Evolutionary conservation across 2,329 filamentous ascomycete species (phyloP), one percentile per base, ranked within the genome.

Genomic region (Fusarium metavorans): DNA sequence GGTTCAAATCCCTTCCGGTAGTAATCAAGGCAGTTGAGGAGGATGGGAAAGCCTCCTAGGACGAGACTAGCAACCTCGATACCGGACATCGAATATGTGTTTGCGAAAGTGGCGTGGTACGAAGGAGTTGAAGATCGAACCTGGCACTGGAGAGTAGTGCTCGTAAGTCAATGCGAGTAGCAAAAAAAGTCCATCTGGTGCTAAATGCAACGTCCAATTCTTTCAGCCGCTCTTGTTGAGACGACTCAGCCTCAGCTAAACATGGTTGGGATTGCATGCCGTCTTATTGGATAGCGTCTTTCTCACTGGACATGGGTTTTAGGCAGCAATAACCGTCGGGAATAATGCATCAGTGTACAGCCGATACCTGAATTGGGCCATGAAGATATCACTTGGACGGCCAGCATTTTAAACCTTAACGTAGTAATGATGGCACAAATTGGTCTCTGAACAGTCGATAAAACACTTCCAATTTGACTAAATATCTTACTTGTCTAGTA

Each of bases 61-160:
- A 39, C 35, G 35, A 39, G 35, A 16, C 35, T 16, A 18, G 35
- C 35, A 39, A 39, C 35, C 3, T 39, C 35, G 16, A 39, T 39
- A 9, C 35, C 35, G 4, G 35, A 39, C 35, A 39, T 39, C 9
- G 35, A n/a, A 39, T 39, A 4, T 9, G 35, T 5, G 35, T n/a
- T 10, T 1, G 16, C 7, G 16, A 16, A 18, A 39, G 4, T 5
- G 7, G 35, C 7, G 3, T 39, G 16, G 18, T 39, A 39, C 9
- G 35, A 2, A 9, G 16, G 35, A 39, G 16, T 39, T 39, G 16
- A 18, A 11, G 30, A 32, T 16, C 9, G 35, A 39, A n/a, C 35
- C 3, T 39, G 16, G 4, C 4, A n/a, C 0, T 39, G 7, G 7
- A 39, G 1, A 4, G 35, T 39, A 18, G 18, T 10, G 0, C 1